Conservation (phyloP, 352 stramenopile species). For the Globisporangium perplexum region DNA sequence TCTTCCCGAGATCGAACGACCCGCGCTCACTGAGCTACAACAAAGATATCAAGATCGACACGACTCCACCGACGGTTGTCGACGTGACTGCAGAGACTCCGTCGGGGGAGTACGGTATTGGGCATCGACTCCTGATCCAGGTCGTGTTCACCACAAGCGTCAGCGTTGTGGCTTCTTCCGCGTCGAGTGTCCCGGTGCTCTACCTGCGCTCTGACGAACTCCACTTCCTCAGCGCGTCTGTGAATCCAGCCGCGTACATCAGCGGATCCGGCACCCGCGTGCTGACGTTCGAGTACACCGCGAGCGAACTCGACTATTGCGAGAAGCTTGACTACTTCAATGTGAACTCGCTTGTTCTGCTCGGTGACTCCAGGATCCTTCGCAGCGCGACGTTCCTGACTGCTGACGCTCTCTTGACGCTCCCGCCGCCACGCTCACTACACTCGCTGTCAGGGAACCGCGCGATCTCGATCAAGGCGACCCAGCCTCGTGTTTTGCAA, state of each 20-base stretch:
- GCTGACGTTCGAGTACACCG: conserved; percentile 54
- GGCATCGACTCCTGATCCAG: conserved; percentile 37
- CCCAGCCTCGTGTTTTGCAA: conserved; percentile 25
- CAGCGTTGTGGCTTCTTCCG: conserved; percentile 16
- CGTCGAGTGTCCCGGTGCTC: conserved; percentile 19
- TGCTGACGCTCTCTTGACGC: conserved; percentile 30
- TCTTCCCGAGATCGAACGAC: conserved; percentile 38
- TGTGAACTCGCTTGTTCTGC: conserved; percentile 31
- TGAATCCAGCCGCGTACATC: conserved; percentile 44
- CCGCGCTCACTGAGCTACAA: conserved; percentile 50
- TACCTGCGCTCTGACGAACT: conserved; percentile 48
- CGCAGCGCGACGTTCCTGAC: conserved; percentile 42
- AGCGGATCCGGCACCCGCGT: conserved; percentile 36
- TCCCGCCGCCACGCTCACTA: conserved; percentile 27
- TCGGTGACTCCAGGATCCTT: conserved; percentile 25
- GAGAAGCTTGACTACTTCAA: conserved; percentile 60
- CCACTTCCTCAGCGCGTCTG: conserved; percentile 28
- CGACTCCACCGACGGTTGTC: conserved; percentile 26
- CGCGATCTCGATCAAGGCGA: conserved; percentile 54
- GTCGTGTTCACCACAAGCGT: conserved; percentile 51
- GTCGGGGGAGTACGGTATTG: conserved; percentile 60
- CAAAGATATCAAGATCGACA: conserved; percentile 54
- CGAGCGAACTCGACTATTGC: conserved; percentile 46
- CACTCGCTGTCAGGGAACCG: conserved; percentile 46
- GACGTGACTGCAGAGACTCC: conserved; percentile 37